These are phyloP conservation scores for Malus hybrid DNA, from an alignment of 331 rosid genomes.

Conservation along the genomic window DNA sequence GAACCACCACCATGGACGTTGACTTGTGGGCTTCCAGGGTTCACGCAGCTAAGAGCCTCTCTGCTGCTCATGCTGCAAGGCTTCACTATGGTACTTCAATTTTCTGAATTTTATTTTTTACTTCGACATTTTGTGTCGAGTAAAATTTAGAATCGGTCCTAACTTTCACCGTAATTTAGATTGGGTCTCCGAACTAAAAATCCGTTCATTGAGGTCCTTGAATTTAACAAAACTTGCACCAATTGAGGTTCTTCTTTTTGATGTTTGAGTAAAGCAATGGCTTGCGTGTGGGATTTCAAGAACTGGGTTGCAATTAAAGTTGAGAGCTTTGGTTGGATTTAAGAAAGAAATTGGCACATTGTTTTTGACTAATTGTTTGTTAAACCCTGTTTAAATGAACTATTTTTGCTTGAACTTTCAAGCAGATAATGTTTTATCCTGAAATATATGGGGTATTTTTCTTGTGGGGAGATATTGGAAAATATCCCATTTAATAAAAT, in stretches of 20 bases:
- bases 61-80: slow-evolving; percentile 58
- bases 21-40: too few relatives aligned
- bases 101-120: neutral
- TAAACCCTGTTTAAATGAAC: slow-evolving; percentile 3
- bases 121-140: neutral
- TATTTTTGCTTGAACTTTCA: slow-evolving; percentile 8
- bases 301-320: neutral
- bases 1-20: neutral
- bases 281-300: neutral
- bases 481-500: neutral
- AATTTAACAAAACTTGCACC: neutral
- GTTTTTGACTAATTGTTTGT: neutral
- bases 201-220: too few relatives aligned
- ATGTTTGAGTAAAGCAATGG: neutral
- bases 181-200: too few relatives aligned
- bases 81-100: slow-evolving; percentile 56
- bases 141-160: too few relatives aligned
- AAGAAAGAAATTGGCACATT: neutral
- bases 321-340: neutral
- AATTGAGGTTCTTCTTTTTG: neutral
- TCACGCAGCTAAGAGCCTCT: slow-evolving; percentile 22
- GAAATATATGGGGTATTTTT: neutral
- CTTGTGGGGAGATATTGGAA: neutral
- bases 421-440: neutral
- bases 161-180: too few relatives aligned